These are phyloP conservation scores for Penicillium chermesinum DNA, from an alignment of 495 filamentous ascomycete genomes.

Conservation along the genomic window DNA sequence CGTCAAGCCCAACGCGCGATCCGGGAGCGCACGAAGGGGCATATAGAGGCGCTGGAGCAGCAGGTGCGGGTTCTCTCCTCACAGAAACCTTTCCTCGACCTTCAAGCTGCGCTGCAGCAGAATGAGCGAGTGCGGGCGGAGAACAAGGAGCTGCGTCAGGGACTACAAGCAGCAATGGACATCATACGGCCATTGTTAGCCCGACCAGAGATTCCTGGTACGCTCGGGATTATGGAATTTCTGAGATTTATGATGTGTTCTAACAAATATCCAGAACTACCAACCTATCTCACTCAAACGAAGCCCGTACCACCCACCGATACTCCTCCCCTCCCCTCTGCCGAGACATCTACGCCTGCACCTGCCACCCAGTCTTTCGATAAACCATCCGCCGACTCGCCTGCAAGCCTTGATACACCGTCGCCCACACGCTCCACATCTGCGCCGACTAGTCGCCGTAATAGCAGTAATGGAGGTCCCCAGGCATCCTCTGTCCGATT, in stretches of 20 bases:
- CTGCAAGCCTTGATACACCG: constrained; percentile 32
- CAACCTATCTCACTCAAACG: constrained; percentile 11
- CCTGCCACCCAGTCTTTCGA: constrained; percentile 17
- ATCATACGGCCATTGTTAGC: constrained; percentile 59
- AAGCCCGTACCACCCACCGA: constrained; percentile 18
- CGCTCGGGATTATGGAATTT: background rate
- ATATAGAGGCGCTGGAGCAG: constrained; percentile 71
- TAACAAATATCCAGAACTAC: constrained; percentile 14
- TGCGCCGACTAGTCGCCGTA: constrained; percentile 22
- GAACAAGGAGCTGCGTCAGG: constrained; percentile 61
- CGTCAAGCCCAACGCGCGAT: constrained; percentile 85
- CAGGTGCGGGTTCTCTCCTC: constrained; percentile 65
- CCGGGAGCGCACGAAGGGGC: constrained; percentile 71
- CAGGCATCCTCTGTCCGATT: constrained; percentile 25
- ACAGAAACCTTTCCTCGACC: constrained; percentile 74
- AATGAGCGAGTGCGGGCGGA: constrained; percentile 67
- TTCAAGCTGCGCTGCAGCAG: constrained; percentile 62
- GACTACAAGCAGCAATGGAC: constrained; percentile 54
- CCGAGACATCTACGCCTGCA: constrained; percentile 15
- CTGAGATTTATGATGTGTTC: background rate
- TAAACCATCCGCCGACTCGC: constrained; percentile 27
- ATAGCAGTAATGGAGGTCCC: constrained; percentile 20
- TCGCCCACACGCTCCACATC: constrained; percentile 35
- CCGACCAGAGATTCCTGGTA: constrained; percentile 27
- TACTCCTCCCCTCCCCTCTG: constrained; percentile 24